Conservation (phyloP, 2,329 filamentous ascomycete genomes). For the Pseudogymnoascus pannorum region DNA sequence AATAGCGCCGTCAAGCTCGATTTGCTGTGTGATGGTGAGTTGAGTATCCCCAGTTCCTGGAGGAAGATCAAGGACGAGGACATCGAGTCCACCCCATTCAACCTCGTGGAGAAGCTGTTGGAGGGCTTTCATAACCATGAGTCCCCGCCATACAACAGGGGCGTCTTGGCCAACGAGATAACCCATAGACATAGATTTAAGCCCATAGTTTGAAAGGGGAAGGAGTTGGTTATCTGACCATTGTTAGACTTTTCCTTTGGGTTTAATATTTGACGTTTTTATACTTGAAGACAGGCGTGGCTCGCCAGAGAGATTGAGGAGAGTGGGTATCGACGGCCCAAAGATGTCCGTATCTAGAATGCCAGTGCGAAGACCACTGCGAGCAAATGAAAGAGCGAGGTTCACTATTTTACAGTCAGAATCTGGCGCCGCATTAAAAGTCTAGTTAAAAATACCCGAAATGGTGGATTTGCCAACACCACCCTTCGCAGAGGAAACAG, state of each 20-base stretch:
- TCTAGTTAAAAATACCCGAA: conserved; percentile 47
- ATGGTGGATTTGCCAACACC: conserved; percentile 98
- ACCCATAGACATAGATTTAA: conserved; percentile 99
- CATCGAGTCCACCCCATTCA: conserved; percentile 82
- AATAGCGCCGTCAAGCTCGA: conserved; percentile 77
- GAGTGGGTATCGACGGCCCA: conserved; percentile 85
- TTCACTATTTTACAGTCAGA: conserved; percentile 49
- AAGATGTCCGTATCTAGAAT: conserved; percentile 97
- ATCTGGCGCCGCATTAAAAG: not conserved
- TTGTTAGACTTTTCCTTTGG: conserved; percentile 20
- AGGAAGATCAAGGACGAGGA: conserved; percentile 84
- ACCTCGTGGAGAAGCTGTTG: conserved; percentile 94
- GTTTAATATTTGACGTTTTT: conserved; percentile 25
- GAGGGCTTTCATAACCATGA: conserved; percentile 97
- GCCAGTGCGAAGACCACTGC: conserved; percentile 71
- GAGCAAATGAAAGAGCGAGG: conserved; percentile 77
- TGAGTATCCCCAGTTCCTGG: conserved; percentile 95
- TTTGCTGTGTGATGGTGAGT: conserved; percentile 91
- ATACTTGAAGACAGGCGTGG: conserved; percentile 66
- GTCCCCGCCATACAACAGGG: conserved; percentile 87
- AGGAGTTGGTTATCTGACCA: conserved; percentile 66
- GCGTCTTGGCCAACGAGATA: conserved; percentile 75
- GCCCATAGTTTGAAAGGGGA: conserved; percentile 85
- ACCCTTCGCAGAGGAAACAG: conserved; percentile 95
- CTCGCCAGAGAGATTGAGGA: conserved; percentile 75